A percentile compares a stretch with the other conserved stretches of the same genome.
phyloP scores from a whole-genome alignment of 805 yeast genomes.

The Suhomyces canberraensis region DNA sequence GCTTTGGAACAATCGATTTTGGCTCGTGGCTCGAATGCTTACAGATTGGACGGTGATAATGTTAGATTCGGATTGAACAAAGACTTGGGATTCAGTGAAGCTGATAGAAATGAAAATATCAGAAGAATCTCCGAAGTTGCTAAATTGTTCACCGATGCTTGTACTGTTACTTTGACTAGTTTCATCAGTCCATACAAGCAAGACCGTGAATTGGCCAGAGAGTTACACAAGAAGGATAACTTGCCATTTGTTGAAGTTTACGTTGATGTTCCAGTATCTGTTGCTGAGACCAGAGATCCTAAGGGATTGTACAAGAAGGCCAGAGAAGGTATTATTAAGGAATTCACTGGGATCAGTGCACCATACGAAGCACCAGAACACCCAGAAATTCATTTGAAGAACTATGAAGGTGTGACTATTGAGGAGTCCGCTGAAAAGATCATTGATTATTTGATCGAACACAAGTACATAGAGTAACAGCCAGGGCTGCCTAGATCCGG shows the following conservation, averaged over 20 bases:
- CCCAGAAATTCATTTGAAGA: slow-evolving; percentile 80
- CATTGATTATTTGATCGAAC: slow-evolving; percentile 58
- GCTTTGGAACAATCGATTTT: slow-evolving; percentile 84
- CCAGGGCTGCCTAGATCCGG: too few species aligned
- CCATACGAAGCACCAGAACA: slow-evolving; percentile 90
- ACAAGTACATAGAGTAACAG: slow-evolving; percentile 36
- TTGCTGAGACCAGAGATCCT: slow-evolving; percentile 96
- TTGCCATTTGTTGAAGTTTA: slow-evolving; percentile 87
- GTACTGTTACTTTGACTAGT: slow-evolving; percentile 81
- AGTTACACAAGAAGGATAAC: slow-evolving; percentile 69
- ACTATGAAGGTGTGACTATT: slow-evolving; percentile 59
- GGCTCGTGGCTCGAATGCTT: slow-evolving; percentile 66
- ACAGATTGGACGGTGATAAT: slow-evolving; percentile 93
- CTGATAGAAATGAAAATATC: slow-evolving; percentile 91
- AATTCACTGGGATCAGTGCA: slow-evolving; percentile 93
- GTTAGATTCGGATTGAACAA: slow-evolving; percentile 92
- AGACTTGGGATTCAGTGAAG: slow-evolving; percentile 89
- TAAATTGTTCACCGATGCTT: slow-evolving; percentile 90
- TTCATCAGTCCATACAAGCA: slow-evolving; percentile 88
- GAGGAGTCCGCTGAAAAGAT: slow-evolving; percentile 80
- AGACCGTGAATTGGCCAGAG: slow-evolving; percentile 84
- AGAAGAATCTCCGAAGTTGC: slow-evolving; percentile 94
- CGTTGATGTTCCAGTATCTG: slow-evolving; percentile 89
- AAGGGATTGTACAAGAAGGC: slow-evolving; percentile 97
- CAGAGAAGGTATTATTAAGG: slow-evolving; percentile 88